Evolutionary conservation across 768 basidiomycete genomes (phyloP), one percentile per base, ranked within the genome.

Genomic region (Lactarius psammicola): DNA sequence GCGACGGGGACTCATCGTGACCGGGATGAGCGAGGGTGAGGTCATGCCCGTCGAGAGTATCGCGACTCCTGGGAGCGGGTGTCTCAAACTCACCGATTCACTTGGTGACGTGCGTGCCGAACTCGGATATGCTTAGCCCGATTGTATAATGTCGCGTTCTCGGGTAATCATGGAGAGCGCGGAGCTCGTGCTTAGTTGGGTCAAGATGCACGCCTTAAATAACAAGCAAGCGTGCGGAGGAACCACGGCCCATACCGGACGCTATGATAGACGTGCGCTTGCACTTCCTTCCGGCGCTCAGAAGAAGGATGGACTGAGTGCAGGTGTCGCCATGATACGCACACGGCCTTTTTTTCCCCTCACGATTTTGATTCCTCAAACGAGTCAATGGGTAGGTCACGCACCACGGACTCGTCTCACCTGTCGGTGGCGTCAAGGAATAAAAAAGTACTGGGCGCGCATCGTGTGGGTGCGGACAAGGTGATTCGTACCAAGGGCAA

Each of bases 391-490:
- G n/a, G n/a, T n/a, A 11, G 28, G 53, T 95, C 61, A 96, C 94
- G 0, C 81, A 94, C 1, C 84, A 92, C 2, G 91, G 92, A 18
- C 85, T 85, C 11, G 87, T 94, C 44, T 90, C 87, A 0, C 85
- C 93, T 6, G 90, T 95, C 1, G 94, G 94, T 4, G 94, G 94
- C 0, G 90, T 95, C 76, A 94, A 73, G 94, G n/a, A n/a, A n/a
- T n/a, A n/a, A 95, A 80, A 93, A 93, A 74, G 85, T 95, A 1
- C 83, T 96, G 20, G 94, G 93, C n/a, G 94, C 94, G 0, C 92
- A 95, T 74, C 86, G 94, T 6, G 92, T n/a, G 2, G 86, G 89
- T 42, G 85, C 95, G 54, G 87, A 81, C 56, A 94, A 88, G 73
- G 85, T 96, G n/a, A n/a, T n/a, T n/a, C n/a, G 42, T 7, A 7